A percentile compares a stretch with the other conserved stretches of the same genome.
phyloP scores from a whole-genome alignment of 345 rosid genomes.

The Camelina sativa region DNA sequence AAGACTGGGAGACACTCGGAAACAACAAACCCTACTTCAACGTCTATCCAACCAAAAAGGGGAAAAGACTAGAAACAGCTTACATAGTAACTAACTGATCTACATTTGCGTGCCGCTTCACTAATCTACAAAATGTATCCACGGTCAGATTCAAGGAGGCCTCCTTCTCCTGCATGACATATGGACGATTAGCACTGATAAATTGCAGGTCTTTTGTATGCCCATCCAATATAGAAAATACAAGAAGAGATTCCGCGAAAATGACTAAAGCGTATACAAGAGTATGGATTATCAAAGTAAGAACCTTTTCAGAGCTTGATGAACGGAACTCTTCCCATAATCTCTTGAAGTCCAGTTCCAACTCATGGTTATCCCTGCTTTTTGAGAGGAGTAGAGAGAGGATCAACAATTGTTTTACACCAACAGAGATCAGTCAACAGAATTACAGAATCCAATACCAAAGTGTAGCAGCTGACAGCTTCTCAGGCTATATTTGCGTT shows the following conservation, averaged over 20 bases:
- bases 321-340: constrained; percentile 99
- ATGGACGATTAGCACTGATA: constrained; percentile 38
- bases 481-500: background rate
- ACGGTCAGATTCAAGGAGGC: constrained; percentile 87
- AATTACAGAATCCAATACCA: constrained; percentile 18
- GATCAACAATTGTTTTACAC: constrained; percentile 25
- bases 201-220: constrained; percentile 14
- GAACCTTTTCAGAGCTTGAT: constrained; percentile 94
- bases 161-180: constrained; percentile 94
- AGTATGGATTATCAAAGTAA: constrained; percentile 22
- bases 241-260: constrained; percentile 5
- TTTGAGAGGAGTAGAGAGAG: constrained; percentile 26
- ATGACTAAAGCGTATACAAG: background rate
- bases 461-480: constrained; percentile 15
- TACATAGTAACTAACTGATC: constrained; percentile 97
- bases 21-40: constrained; percentile 25
- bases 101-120: constrained; percentile 90
- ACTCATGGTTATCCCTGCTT: constrained; percentile 80
- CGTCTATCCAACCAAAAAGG: constrained; percentile 28
- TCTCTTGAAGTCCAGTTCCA: constrained; percentile 99
- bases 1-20: constrained; percentile 13
- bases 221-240: constrained; percentile 8
- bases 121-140: constrained; percentile 98
- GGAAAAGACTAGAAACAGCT: constrained; percentile 32
- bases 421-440: constrained; percentile 20